Conservation (phyloP, 108 stramenopile species). For the Skeletonema potamos region DNA sequence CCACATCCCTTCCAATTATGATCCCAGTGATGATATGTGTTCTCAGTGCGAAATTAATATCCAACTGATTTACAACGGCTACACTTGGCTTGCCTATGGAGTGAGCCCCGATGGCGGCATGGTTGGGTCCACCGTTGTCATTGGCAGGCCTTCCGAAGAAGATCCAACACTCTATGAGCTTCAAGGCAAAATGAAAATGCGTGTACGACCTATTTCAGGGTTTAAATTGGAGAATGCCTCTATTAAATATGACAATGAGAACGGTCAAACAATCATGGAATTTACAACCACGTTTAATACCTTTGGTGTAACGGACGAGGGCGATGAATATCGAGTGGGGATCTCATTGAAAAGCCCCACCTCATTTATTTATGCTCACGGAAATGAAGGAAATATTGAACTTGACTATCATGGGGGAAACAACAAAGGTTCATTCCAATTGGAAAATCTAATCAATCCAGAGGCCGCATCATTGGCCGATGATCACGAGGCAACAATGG, state of each 20-base stretch:
- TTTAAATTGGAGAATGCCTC: conserved; percentile 15
- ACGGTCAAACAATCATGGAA: conserved; percentile 33
- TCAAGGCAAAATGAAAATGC: conserved; percentile 15
- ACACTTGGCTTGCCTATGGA: conserved; percentile 38
- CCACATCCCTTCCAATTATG: conserved; percentile 15
- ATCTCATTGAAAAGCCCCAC: conserved; percentile 16
- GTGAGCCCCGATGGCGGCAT: conserved; percentile 22
- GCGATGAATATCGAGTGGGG: background rate
- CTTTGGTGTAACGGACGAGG: conserved; percentile 16
- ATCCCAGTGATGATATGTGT: conserved; percentile 10
- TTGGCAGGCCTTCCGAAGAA: conserved; percentile 9
- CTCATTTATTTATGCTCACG: conserved; percentile 38
- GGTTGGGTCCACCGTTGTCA: conserved; percentile 33
- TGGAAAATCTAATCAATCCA: conserved; percentile 1
- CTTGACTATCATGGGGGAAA: conserved; percentile 27
- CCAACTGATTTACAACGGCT: conserved; percentile 19
- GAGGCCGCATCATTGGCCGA: background rate
- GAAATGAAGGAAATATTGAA: conserved; percentile 31
- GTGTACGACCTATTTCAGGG: background rate
- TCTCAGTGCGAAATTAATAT: conserved; percentile 29
- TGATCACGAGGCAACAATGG: conserved; percentile 5
- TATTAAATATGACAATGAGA: conserved; percentile 23
- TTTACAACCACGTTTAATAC: conserved; percentile 31
- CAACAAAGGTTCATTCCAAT: background rate
- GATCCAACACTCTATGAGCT: conserved; percentile 22